phyloP scores from a whole-genome alignment of 331 rosid species.

The Rhamnella rubrinervis region DNA sequence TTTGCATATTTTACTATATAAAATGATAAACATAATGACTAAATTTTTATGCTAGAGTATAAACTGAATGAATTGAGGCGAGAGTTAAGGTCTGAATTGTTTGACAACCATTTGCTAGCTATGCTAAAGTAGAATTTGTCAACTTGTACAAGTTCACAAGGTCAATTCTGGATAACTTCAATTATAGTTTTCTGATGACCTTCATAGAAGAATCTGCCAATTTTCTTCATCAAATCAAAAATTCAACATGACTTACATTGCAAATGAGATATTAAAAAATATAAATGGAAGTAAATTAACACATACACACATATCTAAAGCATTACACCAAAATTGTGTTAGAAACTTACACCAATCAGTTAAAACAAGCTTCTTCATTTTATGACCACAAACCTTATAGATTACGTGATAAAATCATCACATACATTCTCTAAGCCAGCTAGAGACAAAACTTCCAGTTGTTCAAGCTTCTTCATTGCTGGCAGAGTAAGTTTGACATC shows the following conservation, averaged over 20 bases:
- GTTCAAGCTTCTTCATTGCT: conserved; percentile 51
- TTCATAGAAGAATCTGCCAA: conserved; percentile 68
- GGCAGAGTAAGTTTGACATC: conserved; percentile 44
- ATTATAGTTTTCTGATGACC: conserved; percentile 62
- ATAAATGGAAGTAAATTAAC: conserved; percentile 5
- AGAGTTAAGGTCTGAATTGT: conserved; percentile 57
- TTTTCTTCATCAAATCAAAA: conserved; percentile 49
- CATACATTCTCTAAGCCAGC: conserved; percentile 58
- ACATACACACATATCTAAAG: not conserved
- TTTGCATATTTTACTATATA: too few relatives aligned
- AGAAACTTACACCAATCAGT: conserved; percentile 67
- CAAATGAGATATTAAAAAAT: not conserved
- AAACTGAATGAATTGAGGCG: conserved; percentile 65
- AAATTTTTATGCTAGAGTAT: conserved; percentile 1
- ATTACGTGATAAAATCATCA: conserved; percentile 49
- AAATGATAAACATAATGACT: not conserved
- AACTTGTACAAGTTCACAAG: conserved; percentile 50
- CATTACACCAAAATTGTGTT: not conserved
- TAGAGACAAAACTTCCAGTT: conserved; percentile 66
- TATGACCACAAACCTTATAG: conserved; percentile 46
- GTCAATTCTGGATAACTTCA: conserved; percentile 51
- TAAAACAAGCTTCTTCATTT: conserved; percentile 75
- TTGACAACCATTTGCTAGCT: conserved; percentile 64
- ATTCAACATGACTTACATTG: conserved; percentile 18
- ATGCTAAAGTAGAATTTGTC: conserved; percentile 56